Percentiles rank a stretch among this genome's conserved stretches.
phyloP scores from a whole-genome alignment of 2,329 filamentous ascomycete species.

The Colletotrichum lindemuthianum region DNA sequence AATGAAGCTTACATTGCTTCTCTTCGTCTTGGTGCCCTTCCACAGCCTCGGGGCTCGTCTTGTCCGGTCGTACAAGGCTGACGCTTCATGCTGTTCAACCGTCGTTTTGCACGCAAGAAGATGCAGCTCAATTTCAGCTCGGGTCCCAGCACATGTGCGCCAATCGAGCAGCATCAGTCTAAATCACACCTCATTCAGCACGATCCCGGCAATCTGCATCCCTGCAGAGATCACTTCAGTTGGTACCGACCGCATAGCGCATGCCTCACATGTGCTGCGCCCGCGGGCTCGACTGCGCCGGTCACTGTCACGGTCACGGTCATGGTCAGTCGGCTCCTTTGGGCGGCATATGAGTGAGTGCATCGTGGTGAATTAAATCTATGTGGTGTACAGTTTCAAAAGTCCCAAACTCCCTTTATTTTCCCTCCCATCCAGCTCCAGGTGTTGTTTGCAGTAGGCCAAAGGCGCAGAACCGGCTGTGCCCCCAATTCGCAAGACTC shows the following conservation, averaged over 20 bases:
- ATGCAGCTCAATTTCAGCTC: conserved; percentile 2
- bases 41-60: neutral
- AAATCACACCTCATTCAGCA: conserved; percentile 18
- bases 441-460: conserved; percentile 10
- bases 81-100: neutral
- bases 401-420: conserved; percentile 3
- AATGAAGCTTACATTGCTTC: neutral
- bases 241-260: neutral
- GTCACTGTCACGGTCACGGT: neutral
- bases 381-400: conserved; percentile 25
- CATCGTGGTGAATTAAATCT: conserved; percentile 23
- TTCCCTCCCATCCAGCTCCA: conserved; percentile 18
- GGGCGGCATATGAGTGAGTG: neutral
- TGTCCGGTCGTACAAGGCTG: neutral
- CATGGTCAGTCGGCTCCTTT: neutral
- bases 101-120: neutral
- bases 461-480: neutral
- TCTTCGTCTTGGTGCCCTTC: neutral
- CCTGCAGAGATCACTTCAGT: conserved; percentile 29
- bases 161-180: conserved; percentile 28
- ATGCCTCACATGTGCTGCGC: neutral
- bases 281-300: neutral
- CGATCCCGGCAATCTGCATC: conserved; percentile 31
- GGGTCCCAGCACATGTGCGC: conserved; percentile 12
- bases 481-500: conserved; percentile 5